Percentiles rank a stretch among this genome's conserved stretches.
Conservation (phyloP, 257 asterid species). For the Ocimum tenuiflorum region DNA sequence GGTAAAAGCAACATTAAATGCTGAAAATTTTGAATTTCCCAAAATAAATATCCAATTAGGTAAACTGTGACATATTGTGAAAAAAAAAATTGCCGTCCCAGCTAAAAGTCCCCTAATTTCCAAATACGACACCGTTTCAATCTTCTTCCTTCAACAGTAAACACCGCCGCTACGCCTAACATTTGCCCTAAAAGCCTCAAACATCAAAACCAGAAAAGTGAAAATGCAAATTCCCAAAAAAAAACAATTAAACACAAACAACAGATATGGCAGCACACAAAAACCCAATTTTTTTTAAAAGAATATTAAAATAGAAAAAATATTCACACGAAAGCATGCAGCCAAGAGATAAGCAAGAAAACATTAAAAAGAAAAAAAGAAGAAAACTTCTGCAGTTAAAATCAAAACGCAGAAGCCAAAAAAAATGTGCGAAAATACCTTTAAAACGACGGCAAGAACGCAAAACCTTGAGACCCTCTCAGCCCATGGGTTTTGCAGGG, state of each 20-base stretch:
- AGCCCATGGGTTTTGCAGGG: constrained; percentile 28
- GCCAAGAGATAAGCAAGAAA: neutral
- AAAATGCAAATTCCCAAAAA: neutral
- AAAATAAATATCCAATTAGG: neutral
- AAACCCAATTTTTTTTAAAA: neutral
- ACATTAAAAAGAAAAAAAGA: neutral
- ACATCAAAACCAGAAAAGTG: neutral
- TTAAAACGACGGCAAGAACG: constrained; percentile 9
- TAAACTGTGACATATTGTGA: neutral
- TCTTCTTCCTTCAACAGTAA: neutral
- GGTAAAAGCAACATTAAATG: too few relatives aligned
- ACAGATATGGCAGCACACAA: neutral
- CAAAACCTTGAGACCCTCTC: constrained; percentile 26
- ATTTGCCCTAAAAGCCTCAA: neutral
- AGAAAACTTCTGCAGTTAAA: neutral
- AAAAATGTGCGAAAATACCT: constrained; percentile 16
- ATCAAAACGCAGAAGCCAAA: neutral
- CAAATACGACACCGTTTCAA: constrained; percentile 30
- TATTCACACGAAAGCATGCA: constrained; percentile 3
- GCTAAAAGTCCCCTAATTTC: too few relatives aligned
- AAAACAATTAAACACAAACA: neutral
- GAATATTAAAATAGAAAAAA: neutral
- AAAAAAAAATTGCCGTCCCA: neutral
- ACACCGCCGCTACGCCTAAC: neutral
- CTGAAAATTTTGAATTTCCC: neutral